These are phyloP conservation scores for Phtheirospermum japonicum DNA, from an alignment of 257 asterid species.

Conservation along the genomic window DNA sequence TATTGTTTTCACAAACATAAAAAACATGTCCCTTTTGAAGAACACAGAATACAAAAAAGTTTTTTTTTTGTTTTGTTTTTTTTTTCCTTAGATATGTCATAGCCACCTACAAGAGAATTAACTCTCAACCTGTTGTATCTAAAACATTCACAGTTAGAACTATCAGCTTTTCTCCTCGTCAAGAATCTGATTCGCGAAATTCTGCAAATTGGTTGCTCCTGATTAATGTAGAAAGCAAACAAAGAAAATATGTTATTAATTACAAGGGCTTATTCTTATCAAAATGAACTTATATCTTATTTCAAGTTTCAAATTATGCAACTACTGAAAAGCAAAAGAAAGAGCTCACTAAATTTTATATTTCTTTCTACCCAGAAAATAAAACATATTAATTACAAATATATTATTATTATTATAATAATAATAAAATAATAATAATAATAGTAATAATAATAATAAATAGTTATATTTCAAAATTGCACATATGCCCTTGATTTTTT, in stretches of 20 bases:
- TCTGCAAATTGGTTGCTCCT: slow-evolving; percentile 28
- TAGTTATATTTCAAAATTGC: no score
- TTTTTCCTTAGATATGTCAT: neutral
- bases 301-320: no score
- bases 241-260: neutral
- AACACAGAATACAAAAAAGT: neutral
- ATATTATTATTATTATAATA: no score
- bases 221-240: neutral
- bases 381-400: no score
- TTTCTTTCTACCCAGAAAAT: no score
- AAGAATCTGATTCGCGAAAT: slow-evolving; percentile 12
- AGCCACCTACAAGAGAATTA: slow-evolving; percentile 18
- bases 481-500: neutral
- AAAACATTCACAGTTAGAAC: slow-evolving; percentile 1
- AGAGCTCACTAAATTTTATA: no score
- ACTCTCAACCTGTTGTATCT: neutral
- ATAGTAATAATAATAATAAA: no score
- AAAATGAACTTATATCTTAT: neutral
- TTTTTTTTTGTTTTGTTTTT: neutral
- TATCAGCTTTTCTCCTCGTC: slow-evolving; percentile 23
- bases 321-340: neutral
- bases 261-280: no score
- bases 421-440: no score
- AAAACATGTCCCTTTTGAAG: slow-evolving; percentile 8
- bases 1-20: neutral